Evolutionary conservation across 306 rosid species (phyloP).

Genomic region (Acmispon strigosus): DNA sequence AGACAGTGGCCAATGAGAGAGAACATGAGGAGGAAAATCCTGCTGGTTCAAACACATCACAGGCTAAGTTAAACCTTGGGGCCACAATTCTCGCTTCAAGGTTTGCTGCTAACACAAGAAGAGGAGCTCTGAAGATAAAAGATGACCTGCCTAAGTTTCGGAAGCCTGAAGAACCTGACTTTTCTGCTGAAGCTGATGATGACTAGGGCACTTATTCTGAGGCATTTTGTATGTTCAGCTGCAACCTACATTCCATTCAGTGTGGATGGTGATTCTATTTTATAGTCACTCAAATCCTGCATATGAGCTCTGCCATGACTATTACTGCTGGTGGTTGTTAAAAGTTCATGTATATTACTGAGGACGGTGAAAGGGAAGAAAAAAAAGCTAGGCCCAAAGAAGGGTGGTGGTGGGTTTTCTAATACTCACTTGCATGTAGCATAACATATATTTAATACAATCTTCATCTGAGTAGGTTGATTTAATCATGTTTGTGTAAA

Average conservation of each 20-base stretch:
- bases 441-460: background rate
- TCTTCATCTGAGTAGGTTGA: constrained; percentile 14
- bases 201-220: constrained; percentile 27
- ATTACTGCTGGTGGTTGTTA: background rate
- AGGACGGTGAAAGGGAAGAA: background rate
- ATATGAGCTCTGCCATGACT: background rate
- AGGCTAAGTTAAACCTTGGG: constrained; percentile 63
- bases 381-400: background rate
- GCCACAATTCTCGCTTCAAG: constrained; percentile 80
- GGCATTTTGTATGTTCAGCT: background rate
- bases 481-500: background rate
- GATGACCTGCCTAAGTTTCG: constrained; percentile 76
- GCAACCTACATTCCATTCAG: background rate
- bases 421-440: background rate
- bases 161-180: constrained; percentile 95
- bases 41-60: constrained; percentile 45
- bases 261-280: constrained; percentile 9
- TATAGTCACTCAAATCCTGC: constrained; percentile 7
- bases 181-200: constrained; percentile 61
- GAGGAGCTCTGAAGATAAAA: constrained; percentile 73
- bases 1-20: constrained; percentile 32
- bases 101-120: constrained; percentile 89
- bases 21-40: constrained; percentile 37
- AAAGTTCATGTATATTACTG: background rate
- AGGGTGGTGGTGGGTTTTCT: background rate